A percentile compares a stretch with the other conserved stretches of the same genome.
These are phyloP conservation scores for Gonium pectorale DNA, from an alignment of 139 green algal genomes.

Conservation along the genomic window DNA sequence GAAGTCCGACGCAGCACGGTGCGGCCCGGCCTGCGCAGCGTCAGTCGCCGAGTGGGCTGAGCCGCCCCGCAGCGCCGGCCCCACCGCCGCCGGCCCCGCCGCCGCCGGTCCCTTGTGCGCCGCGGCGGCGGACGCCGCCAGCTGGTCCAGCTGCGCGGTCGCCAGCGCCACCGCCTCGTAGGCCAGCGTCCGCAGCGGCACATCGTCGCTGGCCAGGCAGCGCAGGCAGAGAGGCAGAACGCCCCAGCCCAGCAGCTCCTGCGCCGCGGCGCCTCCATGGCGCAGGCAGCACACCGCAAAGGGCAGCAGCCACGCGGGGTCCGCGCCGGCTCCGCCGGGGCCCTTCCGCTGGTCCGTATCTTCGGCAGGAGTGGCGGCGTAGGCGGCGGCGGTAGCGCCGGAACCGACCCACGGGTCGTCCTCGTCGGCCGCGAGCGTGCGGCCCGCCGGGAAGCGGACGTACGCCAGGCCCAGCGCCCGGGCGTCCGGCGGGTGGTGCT, in stretches of 20 bases:
- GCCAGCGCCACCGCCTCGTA: slow-evolving; percentile 28
- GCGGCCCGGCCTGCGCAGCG: no score
- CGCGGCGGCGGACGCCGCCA: slow-evolving; percentile 1
- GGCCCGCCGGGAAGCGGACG: background rate
- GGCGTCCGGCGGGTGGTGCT: background rate
- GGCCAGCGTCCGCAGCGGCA: slow-evolving; percentile 29
- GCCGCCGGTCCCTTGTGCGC: slow-evolving; percentile 7
- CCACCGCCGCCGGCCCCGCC: slow-evolving; percentile 7
- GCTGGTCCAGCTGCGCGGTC: slow-evolving; percentile 10
- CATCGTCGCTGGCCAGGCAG: slow-evolving; percentile 58
- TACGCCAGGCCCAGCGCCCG: background rate
- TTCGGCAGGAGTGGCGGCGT: no score
- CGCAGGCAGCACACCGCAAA: slow-evolving; percentile 55
- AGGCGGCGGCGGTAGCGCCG: no score
- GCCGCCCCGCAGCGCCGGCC: background rate
- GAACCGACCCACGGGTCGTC: slow-evolving; percentile 16
- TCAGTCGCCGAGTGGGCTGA: no score
- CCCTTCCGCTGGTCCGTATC: no score
- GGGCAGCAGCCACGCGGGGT: slow-evolving; percentile 71
- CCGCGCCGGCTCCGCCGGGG: slow-evolving; percentile 42
- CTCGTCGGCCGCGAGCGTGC: slow-evolving; percentile 32
- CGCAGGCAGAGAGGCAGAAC: slow-evolving; percentile 68
- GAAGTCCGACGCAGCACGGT: background rate
- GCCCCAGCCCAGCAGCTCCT: slow-evolving; percentile 53
- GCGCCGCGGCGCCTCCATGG: slow-evolving; percentile 21